A percentile compares a stretch with the other conserved stretches of the same genome.
phyloP scores from a whole-genome alignment of 805 yeast genomes.

The Saccharomyces cerevisiae region DNA sequence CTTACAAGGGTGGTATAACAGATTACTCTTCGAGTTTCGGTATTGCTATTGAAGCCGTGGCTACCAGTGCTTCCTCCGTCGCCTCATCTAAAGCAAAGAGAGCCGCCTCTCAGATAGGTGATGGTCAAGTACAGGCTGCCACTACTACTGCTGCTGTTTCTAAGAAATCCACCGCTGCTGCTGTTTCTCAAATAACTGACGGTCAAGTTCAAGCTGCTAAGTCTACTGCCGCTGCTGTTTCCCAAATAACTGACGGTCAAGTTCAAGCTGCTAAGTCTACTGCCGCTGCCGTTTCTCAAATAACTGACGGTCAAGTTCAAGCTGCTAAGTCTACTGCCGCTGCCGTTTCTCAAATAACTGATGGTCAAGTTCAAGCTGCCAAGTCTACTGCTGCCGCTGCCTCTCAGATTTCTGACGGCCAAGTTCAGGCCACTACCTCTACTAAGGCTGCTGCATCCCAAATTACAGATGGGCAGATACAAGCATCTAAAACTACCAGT shows the following conservation, averaged over 20 bases:
- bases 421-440: constrained; percentile 17
- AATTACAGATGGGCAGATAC: constrained; percentile 39
- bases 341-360: constrained; percentile 30
- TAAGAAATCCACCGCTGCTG: constrained; percentile 35
- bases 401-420: constrained; percentile 41
- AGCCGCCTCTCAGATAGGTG: constrained; percentile 48
- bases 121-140: constrained; percentile 52
- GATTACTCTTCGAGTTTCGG: constrained; percentile 54
- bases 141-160: constrained; percentile 32
- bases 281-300: constrained; percentile 29
- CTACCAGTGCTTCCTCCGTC: constrained; percentile 30
- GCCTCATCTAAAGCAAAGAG: constrained; percentile 31
- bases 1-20: constrained; percentile 47
- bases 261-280: constrained; percentile 30
- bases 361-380: constrained; percentile 31
- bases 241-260: constrained; percentile 42
- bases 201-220: constrained; percentile 32
- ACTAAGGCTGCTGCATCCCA: constrained; percentile 32
- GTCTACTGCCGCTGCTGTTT: constrained; percentile 19
- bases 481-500: constrained; percentile 12
- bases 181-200: constrained; percentile 34
- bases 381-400: constrained; percentile 23
- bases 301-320: constrained; percentile 37
- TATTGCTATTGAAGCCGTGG: constrained; percentile 50
- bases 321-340: constrained; percentile 22